Evolutionary conservation across 352 stramenopile genomes (phyloP), one percentile per base, ranked within the genome.

Genomic region (Phytophthora quininea): DNA sequence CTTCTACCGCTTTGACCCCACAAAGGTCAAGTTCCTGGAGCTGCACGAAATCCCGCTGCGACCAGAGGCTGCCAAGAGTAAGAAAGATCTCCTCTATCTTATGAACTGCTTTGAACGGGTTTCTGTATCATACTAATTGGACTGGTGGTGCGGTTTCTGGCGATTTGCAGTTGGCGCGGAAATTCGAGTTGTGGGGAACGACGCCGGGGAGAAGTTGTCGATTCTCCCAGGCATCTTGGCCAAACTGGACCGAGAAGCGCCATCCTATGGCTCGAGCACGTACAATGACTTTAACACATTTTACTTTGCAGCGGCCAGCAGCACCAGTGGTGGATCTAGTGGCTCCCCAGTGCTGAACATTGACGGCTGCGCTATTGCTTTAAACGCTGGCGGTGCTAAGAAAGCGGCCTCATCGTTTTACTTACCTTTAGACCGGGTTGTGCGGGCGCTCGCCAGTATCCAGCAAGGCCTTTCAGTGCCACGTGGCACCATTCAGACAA

Each of bases 251-350:
- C 93, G 93, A 12, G 90, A 97, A 58, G 90, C 91, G 33, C 93
- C 93, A 12, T 86, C 89, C 38, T 98, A 98, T 58, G 86, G 88
- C 24, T 91, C 80, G 3, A 81, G 67, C 38, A 86, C 81, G 15
- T 98, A 97, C 83, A 96, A 96, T 37, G 93, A 98, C 66, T 96
- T 97, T 60, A 97, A 97, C 65, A 98, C 91, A 24, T 98, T 98
- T 51, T 98, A 98, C 73, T 95, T 93, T 67, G 85, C 84, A 7
- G 91, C 92, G 0, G 90, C 90, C 2, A 94, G 84, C 63, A 95
- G 80, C 55, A 98, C 91, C 5, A 96, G 84, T 0, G 92, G 92
- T 31, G 92, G 92, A 3, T 96, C 87, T 0, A 97, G 90, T 40
- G 92, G 92, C 14, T 96, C 83, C 9, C 92, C 92, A 7, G 92